These are phyloP conservation scores for Trametes hirsuta DNA, from an alignment of 1,284 basidiomycete genomes.

Conservation along the genomic window DNA sequence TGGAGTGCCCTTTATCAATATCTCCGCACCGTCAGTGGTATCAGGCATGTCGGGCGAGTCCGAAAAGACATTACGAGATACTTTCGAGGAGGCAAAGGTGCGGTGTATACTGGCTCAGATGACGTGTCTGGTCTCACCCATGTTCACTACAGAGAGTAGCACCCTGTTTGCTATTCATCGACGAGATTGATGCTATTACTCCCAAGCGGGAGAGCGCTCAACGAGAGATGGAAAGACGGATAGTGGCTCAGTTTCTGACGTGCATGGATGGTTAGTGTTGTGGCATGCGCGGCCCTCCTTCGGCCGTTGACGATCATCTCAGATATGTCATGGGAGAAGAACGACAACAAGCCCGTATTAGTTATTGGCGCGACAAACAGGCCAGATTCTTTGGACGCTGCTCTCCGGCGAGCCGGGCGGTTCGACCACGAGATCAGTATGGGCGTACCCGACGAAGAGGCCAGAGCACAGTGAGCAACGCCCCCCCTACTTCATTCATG, in stretches of 20 bases:
- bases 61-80: constrained; percentile 94
- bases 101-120: constrained; percentile 15
- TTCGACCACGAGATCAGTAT: constrained; percentile 99
- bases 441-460: constrained; percentile 93
- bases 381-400: constrained; percentile 93
- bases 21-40: constrained; percentile 94
- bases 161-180: constrained; percentile 91
- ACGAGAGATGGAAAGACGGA: constrained; percentile 96
- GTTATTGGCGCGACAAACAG: constrained; percentile 97
- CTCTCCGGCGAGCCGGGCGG: constrained; percentile 88
- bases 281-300: background rate
- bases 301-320: background rate
- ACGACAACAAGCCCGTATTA: constrained; percentile 86
- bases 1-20: constrained; percentile 89
- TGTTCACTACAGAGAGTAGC: constrained; percentile 70
- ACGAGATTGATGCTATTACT: constrained; percentile 98
- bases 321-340: constrained; percentile 94
- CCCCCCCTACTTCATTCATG: background rate
- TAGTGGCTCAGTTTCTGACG: constrained; percentile 96
- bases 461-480: constrained; percentile 80
- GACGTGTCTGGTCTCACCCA: background rate
- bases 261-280: constrained; percentile 87
- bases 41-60: constrained; percentile 98
- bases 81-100: constrained; percentile 95
- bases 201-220: constrained; percentile 97